Evolutionary conservation across 2,329 filamentous ascomycete species (phyloP).

Genomic region (Fusarium sp.): DNA sequence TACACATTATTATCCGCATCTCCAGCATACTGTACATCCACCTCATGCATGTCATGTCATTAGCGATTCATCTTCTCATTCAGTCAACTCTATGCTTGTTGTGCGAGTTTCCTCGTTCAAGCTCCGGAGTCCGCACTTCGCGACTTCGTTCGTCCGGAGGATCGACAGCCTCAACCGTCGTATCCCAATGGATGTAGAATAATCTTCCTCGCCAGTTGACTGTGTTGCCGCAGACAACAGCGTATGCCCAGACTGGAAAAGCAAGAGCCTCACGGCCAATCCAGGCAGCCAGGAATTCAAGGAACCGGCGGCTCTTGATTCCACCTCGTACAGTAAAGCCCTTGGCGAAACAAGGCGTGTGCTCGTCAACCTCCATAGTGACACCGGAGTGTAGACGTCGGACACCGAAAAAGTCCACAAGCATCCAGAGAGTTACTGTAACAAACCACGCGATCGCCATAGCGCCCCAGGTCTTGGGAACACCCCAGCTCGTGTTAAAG

Average conservation of each 20-base stretch:
- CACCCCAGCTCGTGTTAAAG: conserved; percentile 64
- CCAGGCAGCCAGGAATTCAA: conserved; percentile 85
- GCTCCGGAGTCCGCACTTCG: conserved; percentile 38
- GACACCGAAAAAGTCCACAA: conserved; percentile 80
- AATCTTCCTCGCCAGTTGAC: conserved; percentile 88
- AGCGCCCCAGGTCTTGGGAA: conserved; percentile 75
- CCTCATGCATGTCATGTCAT: conserved; percentile 12
- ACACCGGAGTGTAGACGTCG: conserved; percentile 78
- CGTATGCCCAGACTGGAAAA: conserved; percentile 90
- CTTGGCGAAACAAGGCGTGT: conserved; percentile 81
- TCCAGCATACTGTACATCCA: not conserved
- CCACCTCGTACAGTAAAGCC: conserved; percentile 55
- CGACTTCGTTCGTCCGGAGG: conserved; percentile 23
- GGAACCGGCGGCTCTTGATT: conserved; percentile 67
- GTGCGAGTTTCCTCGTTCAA: conserved; percentile 43
- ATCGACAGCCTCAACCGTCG: conserved; percentile 72
- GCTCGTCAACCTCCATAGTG: conserved; percentile 76
- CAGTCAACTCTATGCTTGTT: conserved; percentile 46
- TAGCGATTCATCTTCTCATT: conserved; percentile 8
- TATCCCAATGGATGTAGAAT: conserved; percentile 86
- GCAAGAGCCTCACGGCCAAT: conserved; percentile 84
- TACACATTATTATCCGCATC: conserved; percentile 20
- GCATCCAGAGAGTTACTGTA: conserved; percentile 77
- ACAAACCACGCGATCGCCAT: conserved; percentile 75
- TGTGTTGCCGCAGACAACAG: conserved; percentile 87